phyloP scores from a whole-genome alignment of 2,329 filamentous ascomycete species.

The Sclerotinia minor region DNA sequence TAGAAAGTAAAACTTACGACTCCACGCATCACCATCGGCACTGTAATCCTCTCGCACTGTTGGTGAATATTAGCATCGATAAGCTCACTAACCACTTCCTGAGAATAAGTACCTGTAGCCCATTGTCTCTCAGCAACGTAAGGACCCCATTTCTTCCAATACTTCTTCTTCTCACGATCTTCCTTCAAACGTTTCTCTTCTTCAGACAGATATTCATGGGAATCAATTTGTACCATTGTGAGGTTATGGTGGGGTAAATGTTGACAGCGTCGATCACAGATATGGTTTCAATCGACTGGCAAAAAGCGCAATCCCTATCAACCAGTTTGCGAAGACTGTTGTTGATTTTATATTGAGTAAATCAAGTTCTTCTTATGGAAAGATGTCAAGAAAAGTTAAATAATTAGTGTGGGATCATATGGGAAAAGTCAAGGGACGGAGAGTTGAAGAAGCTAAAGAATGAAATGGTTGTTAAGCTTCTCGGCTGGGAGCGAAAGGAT shows the following conservation, averaged over 20 bases:
- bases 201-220: constrained; percentile 81
- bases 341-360: constrained; percentile 14
- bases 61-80: constrained; percentile 31
- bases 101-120: constrained; percentile 69
- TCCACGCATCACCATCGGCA: constrained; percentile 92
- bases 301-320: not conserved
- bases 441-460: not conserved
- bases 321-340: constrained; percentile 1
- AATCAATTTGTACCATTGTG: constrained; percentile 85
- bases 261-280: constrained; percentile 15
- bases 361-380: not conserved
- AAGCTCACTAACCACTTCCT: constrained; percentile 10
- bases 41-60: constrained; percentile 88
- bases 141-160: constrained; percentile 98
- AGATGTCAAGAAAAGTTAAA: not conserved
- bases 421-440: not conserved
- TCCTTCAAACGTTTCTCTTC: constrained; percentile 89
- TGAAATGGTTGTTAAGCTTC: not conserved
- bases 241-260: constrained; percentile 13
- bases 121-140: constrained; percentile 94
- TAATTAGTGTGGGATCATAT: constrained; percentile 2
- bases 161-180: constrained; percentile 78
- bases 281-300: not conserved
- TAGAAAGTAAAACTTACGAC: constrained; percentile 61
- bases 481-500: not conserved